phyloP scores from a whole-genome alignment of 2,329 filamentous ascomycete species.

The Fusarium falciforme region DNA sequence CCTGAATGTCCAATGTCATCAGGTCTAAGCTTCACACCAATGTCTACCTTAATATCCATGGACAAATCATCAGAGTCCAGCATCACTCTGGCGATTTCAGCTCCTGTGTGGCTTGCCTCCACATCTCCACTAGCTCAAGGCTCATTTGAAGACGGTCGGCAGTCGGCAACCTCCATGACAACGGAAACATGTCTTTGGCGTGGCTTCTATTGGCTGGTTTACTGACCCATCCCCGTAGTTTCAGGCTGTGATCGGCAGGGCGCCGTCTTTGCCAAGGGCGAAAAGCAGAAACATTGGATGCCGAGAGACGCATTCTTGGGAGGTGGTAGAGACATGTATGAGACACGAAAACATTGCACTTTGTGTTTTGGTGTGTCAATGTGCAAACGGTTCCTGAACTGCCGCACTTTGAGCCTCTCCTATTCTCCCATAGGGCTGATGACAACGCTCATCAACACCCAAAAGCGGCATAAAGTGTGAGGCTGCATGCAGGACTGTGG shows the following conservation, averaged over 20 bases:
- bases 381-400: background rate
- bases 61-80: background rate
- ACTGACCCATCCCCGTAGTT: background rate
- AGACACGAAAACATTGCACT: background rate
- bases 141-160: background rate
- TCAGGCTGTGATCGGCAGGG: conserved; percentile 2
- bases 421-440: conserved; percentile 18
- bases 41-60: background rate
- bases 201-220: background rate
- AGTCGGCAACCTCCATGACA: conserved; percentile 2
- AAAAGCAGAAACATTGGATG: background rate
- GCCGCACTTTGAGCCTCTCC: background rate
- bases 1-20: background rate
- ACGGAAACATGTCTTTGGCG: background rate
- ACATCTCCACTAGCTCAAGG: background rate
- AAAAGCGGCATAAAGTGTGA: background rate
- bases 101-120: background rate
- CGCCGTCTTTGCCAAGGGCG: background rate
- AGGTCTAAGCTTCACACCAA: background rate
- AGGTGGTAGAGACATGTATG: background rate
- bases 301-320: background rate
- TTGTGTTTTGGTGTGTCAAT: background rate
- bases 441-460: background rate
- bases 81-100: background rate
- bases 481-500: background rate